Evolutionary conservation across 352 stramenopile genomes (phyloP).

Genomic region (Phytophthora tubulina): DNA sequence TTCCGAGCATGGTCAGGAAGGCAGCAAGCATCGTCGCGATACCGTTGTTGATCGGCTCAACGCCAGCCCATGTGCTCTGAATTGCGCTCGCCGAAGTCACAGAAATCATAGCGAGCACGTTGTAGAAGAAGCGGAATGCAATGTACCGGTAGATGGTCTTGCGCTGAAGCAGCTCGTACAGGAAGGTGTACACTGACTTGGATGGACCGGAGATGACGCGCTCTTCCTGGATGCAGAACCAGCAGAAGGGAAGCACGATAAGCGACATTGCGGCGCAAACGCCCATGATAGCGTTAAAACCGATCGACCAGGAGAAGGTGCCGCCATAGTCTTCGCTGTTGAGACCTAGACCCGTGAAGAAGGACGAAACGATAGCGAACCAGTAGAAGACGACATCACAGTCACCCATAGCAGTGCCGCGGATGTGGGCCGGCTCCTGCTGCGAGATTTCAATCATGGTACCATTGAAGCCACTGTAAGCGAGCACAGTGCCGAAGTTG

Average conservation of each 20-base stretch:
- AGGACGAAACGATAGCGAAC: conserved; percentile 50
- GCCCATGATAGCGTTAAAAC: conserved; percentile 67
- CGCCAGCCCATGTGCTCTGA: conserved; percentile 62
- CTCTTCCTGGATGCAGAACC: conserved; percentile 62
- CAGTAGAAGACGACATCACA: conserved; percentile 48
- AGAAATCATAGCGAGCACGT: conserved; percentile 58
- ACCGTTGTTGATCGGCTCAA: conserved; percentile 69
- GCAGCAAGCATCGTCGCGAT: conserved; percentile 61
- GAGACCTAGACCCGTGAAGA: conserved; percentile 59
- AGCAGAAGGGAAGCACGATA: conserved; percentile 50
- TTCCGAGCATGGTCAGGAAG: conserved; percentile 55
- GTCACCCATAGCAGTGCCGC: conserved; percentile 53
- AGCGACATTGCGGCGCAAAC: conserved; percentile 48
- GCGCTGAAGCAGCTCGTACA: conserved; percentile 58
- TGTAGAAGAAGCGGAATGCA: conserved; percentile 63
- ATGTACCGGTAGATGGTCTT: conserved; percentile 64
- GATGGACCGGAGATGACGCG: conserved; percentile 34
- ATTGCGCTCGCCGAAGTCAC: conserved; percentile 65
- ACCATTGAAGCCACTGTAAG: conserved; percentile 76
- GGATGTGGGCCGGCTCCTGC: conserved; percentile 49
- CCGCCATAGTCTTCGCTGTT: conserved; percentile 65
- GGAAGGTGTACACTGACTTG: conserved; percentile 47
- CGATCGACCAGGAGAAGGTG: conserved; percentile 64
- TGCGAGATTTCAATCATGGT: conserved; percentile 71
- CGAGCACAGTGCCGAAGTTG: conserved; percentile 80